These are phyloP conservation scores for Coemansia sp. DNA, from an alignment of 192 early-diverging fungal species.

Conservation along the genomic window DNA sequence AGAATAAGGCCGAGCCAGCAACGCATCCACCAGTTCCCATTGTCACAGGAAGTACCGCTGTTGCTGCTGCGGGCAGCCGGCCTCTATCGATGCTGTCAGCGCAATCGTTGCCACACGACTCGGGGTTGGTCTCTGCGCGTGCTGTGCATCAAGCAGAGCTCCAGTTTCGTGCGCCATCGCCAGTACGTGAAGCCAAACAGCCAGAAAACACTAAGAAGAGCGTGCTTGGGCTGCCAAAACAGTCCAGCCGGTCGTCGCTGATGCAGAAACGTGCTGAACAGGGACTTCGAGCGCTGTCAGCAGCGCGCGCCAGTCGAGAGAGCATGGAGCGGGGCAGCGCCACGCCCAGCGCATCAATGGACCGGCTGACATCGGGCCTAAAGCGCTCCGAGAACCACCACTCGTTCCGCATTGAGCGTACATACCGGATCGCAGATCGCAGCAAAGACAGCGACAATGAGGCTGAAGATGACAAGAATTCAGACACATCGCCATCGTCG, in stretches of 20 bases:
- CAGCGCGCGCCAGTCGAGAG: slow-evolving; percentile 34
- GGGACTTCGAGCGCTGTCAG: slow-evolving; percentile 14
- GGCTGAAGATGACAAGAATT: slow-evolving; percentile 9
- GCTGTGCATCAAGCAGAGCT: slow-evolving; percentile 50
- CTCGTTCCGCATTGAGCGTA: slow-evolving; percentile 48
- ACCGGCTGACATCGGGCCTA: slow-evolving; percentile 27
- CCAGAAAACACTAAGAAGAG: background rate
- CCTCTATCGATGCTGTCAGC: slow-evolving; percentile 15
- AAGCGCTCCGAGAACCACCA: slow-evolving; percentile 21
- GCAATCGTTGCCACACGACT: slow-evolving; percentile 26
- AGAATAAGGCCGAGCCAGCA: slow-evolving; percentile 26
- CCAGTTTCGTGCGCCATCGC: slow-evolving; percentile 32
- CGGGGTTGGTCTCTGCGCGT: slow-evolving; percentile 21
- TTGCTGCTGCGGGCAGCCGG: background rate
- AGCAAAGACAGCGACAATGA: slow-evolving; percentile 35
- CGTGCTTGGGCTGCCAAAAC: slow-evolving; percentile 14
- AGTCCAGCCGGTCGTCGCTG: slow-evolving; percentile 27
- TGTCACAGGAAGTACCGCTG: background rate
- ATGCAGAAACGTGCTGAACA: slow-evolving; percentile 45
- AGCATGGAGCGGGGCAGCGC: slow-evolving; percentile 46
- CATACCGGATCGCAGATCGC: slow-evolving; percentile 41
- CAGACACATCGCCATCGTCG: slow-evolving; percentile 34
- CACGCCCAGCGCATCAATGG: slow-evolving; percentile 35
- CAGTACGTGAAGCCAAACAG: slow-evolving; percentile 4
- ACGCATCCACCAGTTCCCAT: background rate